Base-by-base conservation (phyloP, 2,329 filamentous ascomycete species). In the Fusarium albidum region DNA sequence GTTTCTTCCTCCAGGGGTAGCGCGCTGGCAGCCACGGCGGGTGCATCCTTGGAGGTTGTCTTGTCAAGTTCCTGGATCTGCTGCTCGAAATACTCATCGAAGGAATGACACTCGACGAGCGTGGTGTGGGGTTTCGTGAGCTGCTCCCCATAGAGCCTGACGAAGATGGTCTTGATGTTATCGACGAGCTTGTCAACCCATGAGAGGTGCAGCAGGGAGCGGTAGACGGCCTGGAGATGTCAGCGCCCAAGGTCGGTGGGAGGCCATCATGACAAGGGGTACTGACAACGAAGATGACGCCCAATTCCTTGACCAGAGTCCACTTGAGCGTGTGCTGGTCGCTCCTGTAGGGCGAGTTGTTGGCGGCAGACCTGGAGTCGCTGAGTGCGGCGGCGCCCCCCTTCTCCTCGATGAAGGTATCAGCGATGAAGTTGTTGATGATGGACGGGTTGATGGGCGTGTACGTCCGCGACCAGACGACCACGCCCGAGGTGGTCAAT, bases 101-200 rank as follows among this genome's bases (percentile, higher is more conserved):
- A 99, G 43, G 85, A 83, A 45, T 80, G 72, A 75, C 92, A 96
- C 70, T 93, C 85, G 51, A 95, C 81, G 17, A 90, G 80, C 47
- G 90, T 92, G 10, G 87, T 90, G 70, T 94, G 85, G 21, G 90
- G 85, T 65, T 90, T 90, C 71, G 87, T 92, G 49, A 99, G 79
- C 73, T 96, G 90, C 52, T 95, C 89, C 63, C 88, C 90, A 72
- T 98, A 99, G 25, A 97, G 82, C 61, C 92, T 90, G 63, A 95
- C 83, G 70, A 98, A 99, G 28, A 99, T 87, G 9, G 90, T 92
- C 71, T 89, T 91, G 68, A 98, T 92, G 68, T 98, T 96, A 69
- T 97, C 94, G 63, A 99, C 86, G 40, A 99, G 87, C 73, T 95
- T 92, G 74, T 99, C 95, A 61, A 98, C 91, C 95, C 96, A 99